These are phyloP conservation scores for Calocybe gangraenosa DNA, from an alignment of 768 basidiomycete genomes.

Conservation along the genomic window DNA sequence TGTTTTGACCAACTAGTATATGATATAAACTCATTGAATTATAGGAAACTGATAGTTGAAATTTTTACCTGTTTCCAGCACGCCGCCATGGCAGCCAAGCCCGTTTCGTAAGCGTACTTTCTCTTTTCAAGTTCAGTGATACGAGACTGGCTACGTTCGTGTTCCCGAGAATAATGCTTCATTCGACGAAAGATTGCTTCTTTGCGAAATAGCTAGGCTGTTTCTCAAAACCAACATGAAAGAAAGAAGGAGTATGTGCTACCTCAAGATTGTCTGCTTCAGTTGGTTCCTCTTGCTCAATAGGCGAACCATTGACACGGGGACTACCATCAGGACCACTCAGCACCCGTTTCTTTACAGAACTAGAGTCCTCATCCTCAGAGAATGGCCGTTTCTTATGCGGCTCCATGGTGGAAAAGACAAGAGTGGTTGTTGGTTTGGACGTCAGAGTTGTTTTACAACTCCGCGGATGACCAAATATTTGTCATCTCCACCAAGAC, in stretches of 20 bases:
- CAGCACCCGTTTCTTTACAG: slow-evolving; percentile 55
- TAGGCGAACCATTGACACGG: slow-evolving; percentile 43
- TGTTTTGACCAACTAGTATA: slow-evolving; percentile 56
- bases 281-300: slow-evolving; percentile 43
- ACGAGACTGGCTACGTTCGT: slow-evolving; percentile 57
- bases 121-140: slow-evolving; percentile 64
- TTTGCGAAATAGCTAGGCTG: slow-evolving; percentile 70
- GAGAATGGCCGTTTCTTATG: slow-evolving; percentile 56
- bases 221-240: slow-evolving; percentile 11
- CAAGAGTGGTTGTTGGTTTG: slow-evolving; percentile 10
- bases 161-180: slow-evolving; percentile 76
- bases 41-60: slow-evolving; percentile 3
- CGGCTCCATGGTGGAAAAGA: slow-evolving; percentile 17
- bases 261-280: slow-evolving; percentile 66
- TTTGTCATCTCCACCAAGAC: slow-evolving; percentile 11
- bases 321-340: slow-evolving; percentile 49
- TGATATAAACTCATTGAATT: slow-evolving; percentile 1
- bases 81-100: slow-evolving; percentile 68
- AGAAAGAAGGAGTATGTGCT: slow-evolving; percentile 19
- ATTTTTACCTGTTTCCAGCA: slow-evolving; percentile 72
- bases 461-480: slow-evolving; percentile 39
- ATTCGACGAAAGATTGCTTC: slow-evolving; percentile 83
- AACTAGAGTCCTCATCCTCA: slow-evolving; percentile 44
- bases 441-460: slow-evolving; percentile 27
- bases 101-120: slow-evolving; percentile 64